Percentiles rank a stretch among this genome's conserved stretches.
These are phyloP conservation scores for Moelleriella libera DNA, from an alignment of 2,329 filamentous ascomycete species.

Conservation along the genomic window DNA sequence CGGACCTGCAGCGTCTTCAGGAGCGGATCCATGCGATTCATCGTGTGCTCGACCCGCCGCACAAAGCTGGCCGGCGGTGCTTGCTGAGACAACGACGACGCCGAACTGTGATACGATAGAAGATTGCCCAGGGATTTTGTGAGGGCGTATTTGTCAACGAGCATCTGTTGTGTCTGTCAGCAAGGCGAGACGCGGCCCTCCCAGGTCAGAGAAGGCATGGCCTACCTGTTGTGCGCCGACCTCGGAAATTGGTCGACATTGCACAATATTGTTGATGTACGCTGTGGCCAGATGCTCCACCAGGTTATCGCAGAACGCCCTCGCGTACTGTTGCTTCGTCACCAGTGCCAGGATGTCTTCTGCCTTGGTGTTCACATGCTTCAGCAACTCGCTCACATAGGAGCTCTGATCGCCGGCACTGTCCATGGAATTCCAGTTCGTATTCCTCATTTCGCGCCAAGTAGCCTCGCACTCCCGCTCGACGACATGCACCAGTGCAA, in stretches of 20 bases:
- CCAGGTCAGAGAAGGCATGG: neutral
- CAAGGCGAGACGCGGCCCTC: neutral
- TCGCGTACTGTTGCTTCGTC: constrained; percentile 83
- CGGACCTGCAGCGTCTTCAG: constrained; percentile 95
- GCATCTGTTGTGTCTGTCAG: constrained; percentile 46
- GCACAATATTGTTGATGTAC: constrained; percentile 74
- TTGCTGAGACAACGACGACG: constrained; percentile 22
- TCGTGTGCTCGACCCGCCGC: constrained; percentile 72
- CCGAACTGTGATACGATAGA: constrained; percentile 45
- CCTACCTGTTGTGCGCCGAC: constrained; percentile 79
- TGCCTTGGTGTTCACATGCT: constrained; percentile 55
- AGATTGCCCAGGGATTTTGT: constrained; percentile 67
- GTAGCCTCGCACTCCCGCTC: constrained; percentile 70
- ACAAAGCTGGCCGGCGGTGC: constrained; percentile 49
- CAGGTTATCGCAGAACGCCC: constrained; percentile 92
- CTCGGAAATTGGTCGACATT: constrained; percentile 83
- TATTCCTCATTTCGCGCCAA: constrained; percentile 97
- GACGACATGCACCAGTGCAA: constrained; percentile 70
- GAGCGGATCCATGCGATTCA: constrained; percentile 78
- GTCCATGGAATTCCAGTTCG: constrained; percentile 88
- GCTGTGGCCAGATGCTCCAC: constrained; percentile 71
- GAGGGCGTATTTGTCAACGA: constrained; percentile 85
- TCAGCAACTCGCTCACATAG: constrained; percentile 73
- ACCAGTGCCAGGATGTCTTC: constrained; percentile 64
- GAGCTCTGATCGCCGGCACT: constrained; percentile 85